Conservation (phyloP, 768 basidiomycete species). For the Hygrocybe coccinea region DNA sequence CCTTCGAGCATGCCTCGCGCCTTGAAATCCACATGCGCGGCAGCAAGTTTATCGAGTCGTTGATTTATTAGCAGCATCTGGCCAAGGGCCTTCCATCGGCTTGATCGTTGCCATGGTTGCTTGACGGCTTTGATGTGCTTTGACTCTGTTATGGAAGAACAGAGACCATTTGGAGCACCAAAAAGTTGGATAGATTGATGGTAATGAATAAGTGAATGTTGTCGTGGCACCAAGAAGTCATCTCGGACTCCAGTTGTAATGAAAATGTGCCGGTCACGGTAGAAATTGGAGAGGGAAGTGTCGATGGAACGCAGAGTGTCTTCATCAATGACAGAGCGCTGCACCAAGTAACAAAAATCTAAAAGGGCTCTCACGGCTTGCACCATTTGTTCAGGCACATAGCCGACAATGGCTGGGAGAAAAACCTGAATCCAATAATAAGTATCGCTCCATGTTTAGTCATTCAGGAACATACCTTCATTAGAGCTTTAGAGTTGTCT, state of each 20-base stretch:
- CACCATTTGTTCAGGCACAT: slow-evolving; percentile 15
- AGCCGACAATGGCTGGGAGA: slow-evolving; percentile 18
- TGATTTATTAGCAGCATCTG: slow-evolving; percentile 13
- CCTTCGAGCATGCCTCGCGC: slow-evolving; percentile 15
- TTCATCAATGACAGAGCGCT: slow-evolving; percentile 11
- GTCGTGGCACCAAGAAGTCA: no score
- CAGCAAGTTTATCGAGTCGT: slow-evolving; percentile 19
- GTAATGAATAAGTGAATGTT: no score
- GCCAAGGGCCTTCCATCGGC: slow-evolving; percentile 10
- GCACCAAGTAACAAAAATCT: slow-evolving; percentile 23
- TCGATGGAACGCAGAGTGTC: not conserved
- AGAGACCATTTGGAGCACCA: slow-evolving; percentile 20
- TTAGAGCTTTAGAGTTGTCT: slow-evolving; percentile 11
- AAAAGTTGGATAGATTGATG: slow-evolving; percentile 11
- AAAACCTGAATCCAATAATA: slow-evolving; percentile 14
- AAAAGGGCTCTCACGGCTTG: slow-evolving; percentile 16
- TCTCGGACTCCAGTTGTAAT: slow-evolving; percentile 9
- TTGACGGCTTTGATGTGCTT: slow-evolving; percentile 26
- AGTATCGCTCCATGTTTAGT: not conserved
- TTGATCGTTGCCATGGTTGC: slow-evolving; percentile 21
- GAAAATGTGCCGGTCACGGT: slow-evolving; percentile 23
- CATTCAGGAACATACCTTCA: slow-evolving; percentile 5
- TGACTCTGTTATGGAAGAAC: slow-evolving; percentile 23
- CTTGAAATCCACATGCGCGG: slow-evolving; percentile 13
- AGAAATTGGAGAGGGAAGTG: not conserved